Percentiles rank a stretch among this genome's conserved stretches.
Conservation (phyloP, 345 rosid species). For the Salix exigua region DNA sequence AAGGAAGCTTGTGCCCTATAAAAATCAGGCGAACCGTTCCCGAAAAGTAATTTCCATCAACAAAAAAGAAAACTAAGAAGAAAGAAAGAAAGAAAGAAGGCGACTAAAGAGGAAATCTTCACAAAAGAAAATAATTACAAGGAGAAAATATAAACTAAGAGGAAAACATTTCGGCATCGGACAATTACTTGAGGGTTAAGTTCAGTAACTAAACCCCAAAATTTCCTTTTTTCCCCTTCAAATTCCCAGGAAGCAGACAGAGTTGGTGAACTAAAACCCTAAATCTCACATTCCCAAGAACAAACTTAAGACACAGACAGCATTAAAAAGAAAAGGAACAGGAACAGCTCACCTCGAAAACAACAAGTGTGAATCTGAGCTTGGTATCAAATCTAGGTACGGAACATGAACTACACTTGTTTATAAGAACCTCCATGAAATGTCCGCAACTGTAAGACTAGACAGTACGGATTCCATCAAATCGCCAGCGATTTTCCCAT, state of each 20-base stretch:
- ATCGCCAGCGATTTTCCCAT: slow-evolving; percentile 23
- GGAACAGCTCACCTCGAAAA: slow-evolving; percentile 50
- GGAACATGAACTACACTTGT: slow-evolving; percentile 31
- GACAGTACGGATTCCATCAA: slow-evolving; percentile 34
- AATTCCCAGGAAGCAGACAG: slow-evolving; percentile 10
- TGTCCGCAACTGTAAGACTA: slow-evolving; percentile 20
- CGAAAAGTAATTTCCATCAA: slow-evolving; percentile 3
- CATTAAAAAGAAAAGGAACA: background rate
- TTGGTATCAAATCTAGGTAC: slow-evolving; percentile 28
- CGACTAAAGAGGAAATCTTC: slow-evolving; percentile 5
- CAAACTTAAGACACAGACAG: background rate
- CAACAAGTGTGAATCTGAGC: slow-evolving; percentile 48
- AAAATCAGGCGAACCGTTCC: background rate
- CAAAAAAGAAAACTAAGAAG: slow-evolving; percentile 2
- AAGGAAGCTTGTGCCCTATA: background rate
- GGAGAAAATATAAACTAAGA: background rate
- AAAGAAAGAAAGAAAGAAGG: slow-evolving; percentile 15
- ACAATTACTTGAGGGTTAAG: background rate
- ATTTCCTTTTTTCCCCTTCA: slow-evolving; percentile 7
- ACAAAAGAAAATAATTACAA: background rate
- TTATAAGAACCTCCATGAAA: slow-evolving; percentile 66
- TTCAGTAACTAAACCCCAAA: slow-evolving; percentile 7
- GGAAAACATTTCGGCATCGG: background rate
- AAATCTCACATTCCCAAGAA: slow-evolving; percentile 13
- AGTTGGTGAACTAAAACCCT: slow-evolving; percentile 20